Base-by-base conservation (phyloP, 306 rosid species). In the Vigna trinervia region DNA sequence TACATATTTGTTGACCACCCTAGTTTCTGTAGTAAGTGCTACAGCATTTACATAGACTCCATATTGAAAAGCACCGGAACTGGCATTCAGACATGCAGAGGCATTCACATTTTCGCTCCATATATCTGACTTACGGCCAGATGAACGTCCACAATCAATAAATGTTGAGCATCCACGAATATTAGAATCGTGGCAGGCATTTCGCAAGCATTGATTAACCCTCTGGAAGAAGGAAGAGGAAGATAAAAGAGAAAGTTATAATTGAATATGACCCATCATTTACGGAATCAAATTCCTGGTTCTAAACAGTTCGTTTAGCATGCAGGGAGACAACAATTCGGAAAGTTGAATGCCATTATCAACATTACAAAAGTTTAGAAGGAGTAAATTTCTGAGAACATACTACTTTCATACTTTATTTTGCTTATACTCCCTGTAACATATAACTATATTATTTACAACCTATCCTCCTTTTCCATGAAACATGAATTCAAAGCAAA, bases 121-220 rank as follows among this genome's bases (percentile, higher is more conserved):
- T 7, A 0, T 4, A 4, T 0, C 0, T 75, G 68, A 20, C 7
- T 0, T 20, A 6, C 0, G 4, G 38, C 1, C 2, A 7, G 1
- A 5, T 26, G 1, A 0, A 45, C 34, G 10, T n/a, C 89, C 94
- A 79, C 98, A 90, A 74, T 93, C 96, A 53, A 89, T 83, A 73
- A 78, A 81, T 61, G 20, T 14, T 74, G 5, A 13, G 85, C 98
- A 93, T 2, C 0, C 0, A 0, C 0, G 0, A 1, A 45, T 8
- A 19, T 0, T 8, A 34, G 85, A 19, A 1, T 6, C 0, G 28
- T 0, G 67, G 69, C 96, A 93, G 56, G 86, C 93, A 4, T 73
- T 23, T 73, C 92, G 85, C 72, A 94, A 81, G 82, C 98, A 94
- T 81, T 90, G 94, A 76, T 87, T 91, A 84, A 91, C 91, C 85